phyloP scores from a whole-genome alignment of 2,329 filamentous ascomycete genomes.

The Epichloe baconii region DNA sequence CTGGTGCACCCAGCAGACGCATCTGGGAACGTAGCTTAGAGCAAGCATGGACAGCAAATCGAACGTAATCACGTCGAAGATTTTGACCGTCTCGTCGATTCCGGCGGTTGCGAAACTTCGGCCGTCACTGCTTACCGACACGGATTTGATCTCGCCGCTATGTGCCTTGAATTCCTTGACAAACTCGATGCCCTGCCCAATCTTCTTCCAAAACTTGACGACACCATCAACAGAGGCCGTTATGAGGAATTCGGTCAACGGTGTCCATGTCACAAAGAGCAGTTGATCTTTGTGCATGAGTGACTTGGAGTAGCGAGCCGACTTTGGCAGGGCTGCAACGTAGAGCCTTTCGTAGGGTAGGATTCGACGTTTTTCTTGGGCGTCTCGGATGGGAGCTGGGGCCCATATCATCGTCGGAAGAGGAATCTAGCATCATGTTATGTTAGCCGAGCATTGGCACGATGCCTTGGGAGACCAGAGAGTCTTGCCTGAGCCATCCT shows the following conservation, averaged over 20 bases:
- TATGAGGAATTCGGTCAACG: constrained; percentile 85
- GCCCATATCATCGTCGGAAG: constrained; percentile 85
- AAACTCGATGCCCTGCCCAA: constrained; percentile 81
- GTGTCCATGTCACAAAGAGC: constrained; percentile 76
- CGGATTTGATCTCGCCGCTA: constrained; percentile 67
- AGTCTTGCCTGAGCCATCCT: constrained; percentile 28
- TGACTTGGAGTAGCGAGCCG: constrained; percentile 78
- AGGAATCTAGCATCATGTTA: constrained; percentile 36
- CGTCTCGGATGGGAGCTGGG: constrained; percentile 69
- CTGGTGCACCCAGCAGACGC: constrained; percentile 83
- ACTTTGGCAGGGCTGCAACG: constrained; percentile 72
- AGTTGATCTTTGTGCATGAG: constrained; percentile 98
- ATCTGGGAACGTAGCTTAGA: constrained; percentile 62
- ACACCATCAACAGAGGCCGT: constrained; percentile 90
- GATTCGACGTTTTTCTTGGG: constrained; percentile 84
- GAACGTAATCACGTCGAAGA: constrained; percentile 75
- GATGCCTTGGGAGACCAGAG: background rate
- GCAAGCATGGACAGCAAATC: constrained; percentile 73
- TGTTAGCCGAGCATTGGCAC: constrained; percentile 3
- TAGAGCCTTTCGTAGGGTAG: constrained; percentile 94
- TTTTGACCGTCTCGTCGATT: constrained; percentile 63
- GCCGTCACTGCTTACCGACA: constrained; percentile 79
- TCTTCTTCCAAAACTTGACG: constrained; percentile 99
- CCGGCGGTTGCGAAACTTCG: constrained; percentile 88
- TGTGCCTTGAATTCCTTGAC: constrained; percentile 97